Conservation (phyloP, 2,329 filamentous ascomycete species). For the Diaporthe amygdali region DNA sequence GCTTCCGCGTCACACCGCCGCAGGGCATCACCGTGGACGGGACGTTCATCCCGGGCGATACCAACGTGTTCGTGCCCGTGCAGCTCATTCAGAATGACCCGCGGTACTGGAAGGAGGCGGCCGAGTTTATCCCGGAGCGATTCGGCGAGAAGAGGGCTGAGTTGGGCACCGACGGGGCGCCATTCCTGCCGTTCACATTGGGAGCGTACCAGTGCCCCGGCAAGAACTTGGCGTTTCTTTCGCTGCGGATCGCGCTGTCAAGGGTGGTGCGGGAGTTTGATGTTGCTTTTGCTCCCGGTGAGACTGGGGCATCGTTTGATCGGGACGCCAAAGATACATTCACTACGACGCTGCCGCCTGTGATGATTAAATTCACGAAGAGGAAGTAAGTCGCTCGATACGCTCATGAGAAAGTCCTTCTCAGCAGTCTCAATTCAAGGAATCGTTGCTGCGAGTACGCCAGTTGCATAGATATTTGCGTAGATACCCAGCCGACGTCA, state of each 20-base stretch:
- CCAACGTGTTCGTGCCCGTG: constrained; percentile 25
- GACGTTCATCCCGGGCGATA: constrained; percentile 31
- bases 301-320: constrained; percentile 30
- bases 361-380: constrained; percentile 27
- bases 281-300: constrained; percentile 30
- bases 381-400: not conserved
- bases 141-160: constrained; percentile 26
- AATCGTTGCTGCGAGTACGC: too few relatives aligned
- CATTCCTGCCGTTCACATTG: constrained; percentile 30
- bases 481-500: not conserved
- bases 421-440: not conserved
- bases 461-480: not conserved
- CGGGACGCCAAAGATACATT: constrained; percentile 28
- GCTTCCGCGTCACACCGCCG: constrained; percentile 27
- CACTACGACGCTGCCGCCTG: constrained; percentile 22
- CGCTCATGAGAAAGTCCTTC: not conserved
- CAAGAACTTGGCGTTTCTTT: constrained; percentile 30
- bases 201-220: constrained; percentile 31
- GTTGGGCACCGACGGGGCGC: constrained; percentile 29
- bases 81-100: constrained; percentile 27
- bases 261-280: constrained; percentile 27
- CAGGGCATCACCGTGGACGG: constrained; percentile 30
- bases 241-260: constrained; percentile 27
- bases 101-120: constrained; percentile 26
- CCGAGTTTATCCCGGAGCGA: constrained; percentile 33